Percentiles rank a stretch among this genome's conserved stretches.
Evolutionary conservation across 1,284 basidiomycete species (phyloP).

Genomic region (Apiotrichum laibachii): DNA sequence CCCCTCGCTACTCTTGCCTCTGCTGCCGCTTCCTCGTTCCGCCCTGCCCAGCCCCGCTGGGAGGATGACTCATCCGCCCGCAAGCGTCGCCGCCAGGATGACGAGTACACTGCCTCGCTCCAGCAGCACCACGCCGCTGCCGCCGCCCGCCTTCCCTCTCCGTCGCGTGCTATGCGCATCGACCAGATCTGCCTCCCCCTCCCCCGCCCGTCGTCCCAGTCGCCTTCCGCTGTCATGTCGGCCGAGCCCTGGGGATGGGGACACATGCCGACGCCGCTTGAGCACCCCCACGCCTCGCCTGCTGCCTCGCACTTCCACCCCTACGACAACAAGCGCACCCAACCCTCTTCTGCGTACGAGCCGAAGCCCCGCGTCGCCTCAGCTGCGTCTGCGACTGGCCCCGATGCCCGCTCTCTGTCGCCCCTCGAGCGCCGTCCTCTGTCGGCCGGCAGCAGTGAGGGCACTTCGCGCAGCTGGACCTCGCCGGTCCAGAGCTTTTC

Average conservation of each 20-base stretch:
- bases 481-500: slow-evolving; percentile 16
- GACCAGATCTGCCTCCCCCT: slow-evolving; percentile 18
- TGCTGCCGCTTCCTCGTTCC: slow-evolving; percentile 16
- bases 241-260: slow-evolving; percentile 8
- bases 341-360: slow-evolving; percentile 3
- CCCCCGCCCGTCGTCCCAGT: slow-evolving; percentile 5
- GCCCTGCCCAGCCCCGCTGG: slow-evolving; percentile 11
- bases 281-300: background rate
- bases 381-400: background rate
- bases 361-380: slow-evolving; percentile 9
- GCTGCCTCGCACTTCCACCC: background rate
- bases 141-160: slow-evolving; percentile 14
- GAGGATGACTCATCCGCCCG: slow-evolving; percentile 10
- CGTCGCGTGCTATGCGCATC: slow-evolving; percentile 20
- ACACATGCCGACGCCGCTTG: slow-evolving; percentile 1
- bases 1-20: slow-evolving; percentile 22
- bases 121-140: background rate
- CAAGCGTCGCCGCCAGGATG: slow-evolving; percentile 18
- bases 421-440: slow-evolving; percentile 11
- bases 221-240: background rate
- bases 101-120: slow-evolving; percentile 9
- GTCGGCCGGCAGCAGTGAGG: slow-evolving; percentile 12
- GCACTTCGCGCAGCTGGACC: slow-evolving; percentile 5
- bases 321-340: slow-evolving; percentile 1
- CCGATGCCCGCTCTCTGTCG: slow-evolving; percentile 6